Conservation (phyloP, 768 basidiomycete species). For the Tricholoma bakamatsutake region DNA sequence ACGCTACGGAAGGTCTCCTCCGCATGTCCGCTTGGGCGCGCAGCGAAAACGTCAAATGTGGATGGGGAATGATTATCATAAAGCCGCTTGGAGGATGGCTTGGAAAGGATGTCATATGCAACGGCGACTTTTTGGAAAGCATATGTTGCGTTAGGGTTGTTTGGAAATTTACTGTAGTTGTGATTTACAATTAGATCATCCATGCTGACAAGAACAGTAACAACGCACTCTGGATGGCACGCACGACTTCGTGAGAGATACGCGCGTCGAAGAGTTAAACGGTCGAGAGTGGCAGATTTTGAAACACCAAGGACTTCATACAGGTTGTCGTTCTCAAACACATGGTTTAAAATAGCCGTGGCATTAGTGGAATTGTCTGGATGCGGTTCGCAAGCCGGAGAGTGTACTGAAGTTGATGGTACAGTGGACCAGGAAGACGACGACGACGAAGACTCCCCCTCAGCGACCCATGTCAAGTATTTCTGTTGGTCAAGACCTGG, state of each 20-base stretch:
- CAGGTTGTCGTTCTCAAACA: constrained; percentile 60
- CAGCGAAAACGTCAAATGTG: constrained; percentile 48
- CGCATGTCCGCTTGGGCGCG: constrained; percentile 49
- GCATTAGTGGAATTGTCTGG: constrained; percentile 6
- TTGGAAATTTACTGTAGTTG: constrained; percentile 68
- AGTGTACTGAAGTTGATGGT: constrained; percentile 1
- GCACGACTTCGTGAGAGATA: constrained; percentile 70
- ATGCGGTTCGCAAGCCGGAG: neutral
- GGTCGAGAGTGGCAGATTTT: constrained; percentile 46
- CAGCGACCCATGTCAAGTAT: constrained; percentile 44
- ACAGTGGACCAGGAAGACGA: constrained; percentile 4
- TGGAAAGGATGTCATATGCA: constrained; percentile 76
- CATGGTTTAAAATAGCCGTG: constrained; percentile 36
- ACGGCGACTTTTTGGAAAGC: constrained; percentile 87
- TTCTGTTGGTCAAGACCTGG: constrained; percentile 40
- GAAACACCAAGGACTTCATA: constrained; percentile 69
- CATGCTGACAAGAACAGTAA: neutral
- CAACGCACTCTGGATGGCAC: constrained; percentile 82
- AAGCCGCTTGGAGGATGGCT: constrained; percentile 56
- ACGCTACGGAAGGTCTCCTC: constrained; percentile 80
- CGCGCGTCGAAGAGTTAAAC: constrained; percentile 59
- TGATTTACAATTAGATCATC: no score
- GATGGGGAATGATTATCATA: constrained; percentile 59
- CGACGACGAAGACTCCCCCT: constrained; percentile 17
- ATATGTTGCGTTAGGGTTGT: constrained; percentile 68